A percentile compares a stretch with the other conserved stretches of the same genome.
Conservation (phyloP, 306 rosid genomes). For the Arachis hypogaea region DNA sequence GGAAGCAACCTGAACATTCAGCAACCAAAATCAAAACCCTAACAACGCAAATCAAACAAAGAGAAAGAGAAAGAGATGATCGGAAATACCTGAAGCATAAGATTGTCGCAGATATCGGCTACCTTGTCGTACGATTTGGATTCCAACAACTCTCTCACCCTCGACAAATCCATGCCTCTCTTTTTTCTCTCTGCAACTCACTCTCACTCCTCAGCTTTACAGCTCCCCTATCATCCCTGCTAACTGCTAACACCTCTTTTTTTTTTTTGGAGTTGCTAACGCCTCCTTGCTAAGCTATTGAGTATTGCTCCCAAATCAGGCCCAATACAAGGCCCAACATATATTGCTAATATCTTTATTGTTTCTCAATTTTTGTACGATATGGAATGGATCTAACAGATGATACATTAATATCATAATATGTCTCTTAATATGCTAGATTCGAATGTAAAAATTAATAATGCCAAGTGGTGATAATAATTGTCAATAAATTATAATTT, state of each 20-base stretch:
- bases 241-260: constrained; percentile 5
- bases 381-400: no score
- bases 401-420: no score
- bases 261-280: no score
- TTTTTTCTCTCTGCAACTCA: not conserved
- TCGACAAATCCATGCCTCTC: constrained; percentile 63
- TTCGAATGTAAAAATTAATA: no score
- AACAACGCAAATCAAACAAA: not conserved
- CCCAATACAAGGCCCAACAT: constrained; percentile 4
- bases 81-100: constrained; percentile 65
- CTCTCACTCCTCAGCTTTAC: not conserved
- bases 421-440: no score
- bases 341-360: no score
- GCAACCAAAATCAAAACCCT: not conserved
- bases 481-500: no score
- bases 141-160: constrained; percentile 52
- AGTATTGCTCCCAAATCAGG: not conserved
- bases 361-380: no score
- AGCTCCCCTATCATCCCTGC: not conserved
- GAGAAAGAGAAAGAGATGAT: not conserved
- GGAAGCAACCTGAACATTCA: constrained; percentile 62
- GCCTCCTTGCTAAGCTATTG: no score
- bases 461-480: no score
- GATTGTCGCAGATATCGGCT: constrained; percentile 68
- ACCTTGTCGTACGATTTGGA: constrained; percentile 64